A percentile compares a stretch with the other conserved stretches of the same genome.
Evolutionary conservation across 2,329 filamentous ascomycete genomes (phyloP).

Genomic region (Aspergillus fumigatiaffinis): DNA sequence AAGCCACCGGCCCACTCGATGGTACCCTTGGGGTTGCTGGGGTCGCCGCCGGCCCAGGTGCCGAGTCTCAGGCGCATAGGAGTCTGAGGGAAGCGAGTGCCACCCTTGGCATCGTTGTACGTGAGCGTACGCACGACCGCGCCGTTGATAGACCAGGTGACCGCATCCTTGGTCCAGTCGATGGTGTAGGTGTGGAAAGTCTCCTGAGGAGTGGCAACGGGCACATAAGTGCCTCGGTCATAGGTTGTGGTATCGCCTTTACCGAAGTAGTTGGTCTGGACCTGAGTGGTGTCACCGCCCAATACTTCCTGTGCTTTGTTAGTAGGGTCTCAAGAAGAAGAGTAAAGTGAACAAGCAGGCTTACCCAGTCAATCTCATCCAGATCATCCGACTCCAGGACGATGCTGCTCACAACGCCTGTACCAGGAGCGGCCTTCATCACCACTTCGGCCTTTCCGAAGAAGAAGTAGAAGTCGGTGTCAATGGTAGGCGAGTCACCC

Average conservation of each 20-base stretch:
- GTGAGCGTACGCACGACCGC: conserved; percentile 58
- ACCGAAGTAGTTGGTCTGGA: conserved; percentile 92
- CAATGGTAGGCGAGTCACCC: conserved; percentile 81
- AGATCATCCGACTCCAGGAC: conserved; percentile 90
- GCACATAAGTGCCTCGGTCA: conserved; percentile 78
- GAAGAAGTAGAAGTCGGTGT: conserved; percentile 95
- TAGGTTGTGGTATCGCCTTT: conserved; percentile 78
- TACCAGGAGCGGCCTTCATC: conserved; percentile 80
- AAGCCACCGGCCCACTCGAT: conserved; percentile 67
- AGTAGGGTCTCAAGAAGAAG: too few species aligned
- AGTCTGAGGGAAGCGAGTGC: conserved; percentile 64
- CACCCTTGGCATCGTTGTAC: conserved; percentile 56
- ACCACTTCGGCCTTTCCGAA: conserved; percentile 85
- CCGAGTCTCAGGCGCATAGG: conserved; percentile 69
- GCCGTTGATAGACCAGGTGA: conserved; percentile 65
- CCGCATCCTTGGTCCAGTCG: conserved; percentile 62
- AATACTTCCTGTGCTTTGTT: conserved; percentile 30
- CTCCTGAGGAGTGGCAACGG: conserved; percentile 55
- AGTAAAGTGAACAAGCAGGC: conserved; percentile 65
- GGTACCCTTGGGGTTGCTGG: conserved; percentile 43
- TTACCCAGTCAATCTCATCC: conserved; percentile 97
- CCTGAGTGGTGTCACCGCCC: conserved; percentile 31
- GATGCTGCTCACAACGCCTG: conserved; percentile 86
- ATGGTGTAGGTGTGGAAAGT: conserved; percentile 48
- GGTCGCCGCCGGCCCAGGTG: conserved; percentile 63